phyloP scores from a whole-genome alignment of 2,329 filamentous ascomycete genomes.

The Blastomyces silverae region DNA sequence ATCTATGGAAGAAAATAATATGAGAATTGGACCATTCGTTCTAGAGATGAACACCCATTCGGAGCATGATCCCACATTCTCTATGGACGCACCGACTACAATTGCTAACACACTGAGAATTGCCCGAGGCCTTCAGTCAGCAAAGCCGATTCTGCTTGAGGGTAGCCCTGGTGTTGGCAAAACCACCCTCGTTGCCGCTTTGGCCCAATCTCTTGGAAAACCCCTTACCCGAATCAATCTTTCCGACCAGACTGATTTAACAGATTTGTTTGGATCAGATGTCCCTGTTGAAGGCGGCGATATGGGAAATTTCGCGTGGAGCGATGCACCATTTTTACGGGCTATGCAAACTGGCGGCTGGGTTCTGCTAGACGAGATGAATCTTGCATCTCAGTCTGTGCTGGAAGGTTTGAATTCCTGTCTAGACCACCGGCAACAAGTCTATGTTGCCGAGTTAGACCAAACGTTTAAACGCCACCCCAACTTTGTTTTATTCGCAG shows the following conservation, averaged over 20 bases:
- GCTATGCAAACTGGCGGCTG: slow-evolving; percentile 96
- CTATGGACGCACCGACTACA: slow-evolving; percentile 84
- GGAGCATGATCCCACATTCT: slow-evolving; percentile 56
- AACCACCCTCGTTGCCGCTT: slow-evolving; percentile 81
- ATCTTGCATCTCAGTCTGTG: slow-evolving; percentile 91
- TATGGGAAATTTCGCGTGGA: slow-evolving; percentile 87
- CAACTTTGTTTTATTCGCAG: slow-evolving; percentile 89
- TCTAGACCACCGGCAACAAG: slow-evolving; percentile 89
- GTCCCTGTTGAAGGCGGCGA: slow-evolving; percentile 89
- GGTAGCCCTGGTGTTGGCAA: slow-evolving; percentile 98
- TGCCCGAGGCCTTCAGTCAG: slow-evolving; percentile 76
- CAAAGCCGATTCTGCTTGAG: slow-evolving; percentile 88
- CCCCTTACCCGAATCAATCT: slow-evolving; percentile 90
- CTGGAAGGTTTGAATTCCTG: slow-evolving; percentile 95
- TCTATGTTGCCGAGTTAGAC: slow-evolving; percentile 91
- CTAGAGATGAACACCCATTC: slow-evolving; percentile 51
- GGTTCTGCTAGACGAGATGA: slow-evolving; percentile 98
- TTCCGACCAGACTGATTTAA: slow-evolving; percentile 94
- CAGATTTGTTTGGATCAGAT: slow-evolving; percentile 95
- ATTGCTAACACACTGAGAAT: slow-evolving; percentile 85
- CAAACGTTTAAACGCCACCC: slow-evolving; percentile 87
- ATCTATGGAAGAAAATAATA: slow-evolving; percentile 44
- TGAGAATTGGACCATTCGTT: slow-evolving; percentile 70
- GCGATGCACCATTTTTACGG: slow-evolving; percentile 87
- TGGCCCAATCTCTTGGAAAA: slow-evolving; percentile 71